phyloP scores from a whole-genome alignment of 495 filamentous ascomycete species.

The Filosporella fistucella region DNA sequence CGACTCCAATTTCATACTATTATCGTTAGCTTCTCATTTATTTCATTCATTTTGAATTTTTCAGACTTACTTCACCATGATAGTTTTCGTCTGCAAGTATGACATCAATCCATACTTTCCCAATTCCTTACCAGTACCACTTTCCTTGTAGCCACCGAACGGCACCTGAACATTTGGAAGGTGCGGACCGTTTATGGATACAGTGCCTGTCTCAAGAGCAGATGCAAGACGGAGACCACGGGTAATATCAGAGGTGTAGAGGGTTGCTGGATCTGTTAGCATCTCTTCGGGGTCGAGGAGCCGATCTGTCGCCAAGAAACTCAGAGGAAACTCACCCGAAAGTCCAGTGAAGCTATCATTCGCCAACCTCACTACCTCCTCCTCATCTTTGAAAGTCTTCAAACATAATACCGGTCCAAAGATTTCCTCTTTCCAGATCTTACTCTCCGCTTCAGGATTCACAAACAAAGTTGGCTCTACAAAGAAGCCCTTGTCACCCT shows the following conservation, averaged over 20 bases:
- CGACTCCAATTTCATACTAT: too few relatives aligned
- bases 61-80: too few relatives aligned
- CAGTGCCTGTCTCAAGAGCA: conserved; percentile 70
- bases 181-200: conserved; percentile 69
- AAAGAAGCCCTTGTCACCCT: conserved; percentile 28
- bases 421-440: conserved; percentile 48
- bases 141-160: conserved; percentile 17
- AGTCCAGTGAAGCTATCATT: conserved; percentile 80
- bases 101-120: conserved; percentile 5
- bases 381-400: conserved; percentile 48
- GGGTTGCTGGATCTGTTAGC: conserved; percentile 20
- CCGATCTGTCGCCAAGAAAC: neutral
- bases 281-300: neutral
- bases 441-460: conserved; percentile 18
- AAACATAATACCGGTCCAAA: conserved; percentile 50
- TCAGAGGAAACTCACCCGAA: conserved; percentile 23
- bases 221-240: conserved; percentile 69
- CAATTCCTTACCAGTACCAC: conserved; percentile 9
- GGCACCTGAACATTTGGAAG: neutral
- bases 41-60: too few relatives aligned
- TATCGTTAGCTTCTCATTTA: too few relatives aligned
- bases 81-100: neutral
- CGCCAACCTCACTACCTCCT: conserved; percentile 69
- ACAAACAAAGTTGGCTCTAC: conserved; percentile 43
- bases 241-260: conserved; percentile 78